A percentile compares a stretch with the other conserved stretches of the same genome.
phyloP scores from a whole-genome alignment of 1,284 basidiomycete genomes.

The Ceratobasidium sp. region DNA sequence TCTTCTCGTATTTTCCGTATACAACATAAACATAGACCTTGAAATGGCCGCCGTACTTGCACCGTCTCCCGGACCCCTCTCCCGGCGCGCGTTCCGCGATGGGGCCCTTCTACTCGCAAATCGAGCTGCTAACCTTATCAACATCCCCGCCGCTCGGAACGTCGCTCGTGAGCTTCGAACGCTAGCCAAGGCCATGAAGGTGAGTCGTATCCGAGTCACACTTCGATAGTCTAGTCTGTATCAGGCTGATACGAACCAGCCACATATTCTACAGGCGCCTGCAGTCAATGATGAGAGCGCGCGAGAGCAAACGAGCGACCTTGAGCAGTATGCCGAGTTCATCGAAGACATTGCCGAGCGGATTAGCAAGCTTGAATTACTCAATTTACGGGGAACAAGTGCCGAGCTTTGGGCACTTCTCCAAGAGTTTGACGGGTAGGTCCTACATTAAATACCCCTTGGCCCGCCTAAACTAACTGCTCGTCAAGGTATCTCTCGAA shows the following conservation, averaged over 20 bases:
- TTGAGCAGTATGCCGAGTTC: background rate
- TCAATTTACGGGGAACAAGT: no score
- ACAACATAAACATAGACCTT: no score
- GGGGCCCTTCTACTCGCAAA: background rate
- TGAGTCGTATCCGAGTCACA: background rate
- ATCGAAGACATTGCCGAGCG: background rate
- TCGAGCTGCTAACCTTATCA: background rate
- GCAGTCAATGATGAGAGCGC: background rate
- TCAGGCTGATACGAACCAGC: constrained; percentile 11
- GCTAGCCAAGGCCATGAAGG: background rate
- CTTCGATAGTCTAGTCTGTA: background rate
- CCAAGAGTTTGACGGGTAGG: constrained; percentile 4
- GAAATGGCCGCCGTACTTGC: background rate
- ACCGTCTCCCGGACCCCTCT: background rate
- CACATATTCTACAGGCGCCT: constrained; percentile 9
- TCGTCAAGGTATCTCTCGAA: no score
- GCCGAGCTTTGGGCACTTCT: background rate
- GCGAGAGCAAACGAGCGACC: background rate
- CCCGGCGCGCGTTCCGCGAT: background rate
- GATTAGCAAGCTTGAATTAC: background rate
- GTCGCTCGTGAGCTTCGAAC: background rate
- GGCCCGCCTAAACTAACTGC: no score
- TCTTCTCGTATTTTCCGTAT: no score
- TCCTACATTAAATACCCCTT: no score
- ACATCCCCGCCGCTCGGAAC: background rate